Evolutionary conservation across 1,139 yeast genomes (phyloP), one percentile per base, ranked within the genome.

Genomic region (Chernovozyma aurita): DNA sequence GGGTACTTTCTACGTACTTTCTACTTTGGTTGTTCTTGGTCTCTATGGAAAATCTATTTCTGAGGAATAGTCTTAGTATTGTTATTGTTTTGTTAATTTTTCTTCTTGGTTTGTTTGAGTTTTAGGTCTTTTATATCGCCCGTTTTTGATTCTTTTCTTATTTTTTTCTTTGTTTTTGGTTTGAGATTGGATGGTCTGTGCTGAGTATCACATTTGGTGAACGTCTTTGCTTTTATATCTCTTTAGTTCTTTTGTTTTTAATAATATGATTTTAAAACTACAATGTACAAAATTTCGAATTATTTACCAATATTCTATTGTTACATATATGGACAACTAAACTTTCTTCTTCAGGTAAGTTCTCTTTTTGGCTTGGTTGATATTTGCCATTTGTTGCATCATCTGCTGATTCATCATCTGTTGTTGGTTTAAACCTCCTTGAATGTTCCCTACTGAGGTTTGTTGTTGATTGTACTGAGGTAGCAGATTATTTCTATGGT

Each of bases 21-120:
- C 62, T 3, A 65, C 74, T 1, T 47, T 69, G 28, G 43, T 62
- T 13, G 72, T 70, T 2, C 57, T 70, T 41, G 73, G 70, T 6
- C 45, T 57, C 12, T 69, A 67, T 46, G 73, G 73, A 4, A 43
- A 47, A 18, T 42, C 44, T 34, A 38, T 37, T 17, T 45, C 37
- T 18, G 43, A 34, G 9, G 17, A 30, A 12, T 18, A 30, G 18
- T 16, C 17, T 14, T 26, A 26, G 28, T 16, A 17, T 32, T 27
- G 20, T 18, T 15, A 15, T 32, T 18, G 15, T 28, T 28, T 15
- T 14, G 13, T 22, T 22, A 20, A 17, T 17, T 31, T 33, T 11
- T 32, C n/a, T 30, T 17, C 33, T 33, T 12, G 25, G 18, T 35
- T 17, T 27, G 29, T 34, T 28, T 32, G 2, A 16, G 18, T 28